Percentiles rank a stretch among this genome's conserved stretches.
Conservation (phyloP, 306 rosid species). For the Betula pendula region DNA sequence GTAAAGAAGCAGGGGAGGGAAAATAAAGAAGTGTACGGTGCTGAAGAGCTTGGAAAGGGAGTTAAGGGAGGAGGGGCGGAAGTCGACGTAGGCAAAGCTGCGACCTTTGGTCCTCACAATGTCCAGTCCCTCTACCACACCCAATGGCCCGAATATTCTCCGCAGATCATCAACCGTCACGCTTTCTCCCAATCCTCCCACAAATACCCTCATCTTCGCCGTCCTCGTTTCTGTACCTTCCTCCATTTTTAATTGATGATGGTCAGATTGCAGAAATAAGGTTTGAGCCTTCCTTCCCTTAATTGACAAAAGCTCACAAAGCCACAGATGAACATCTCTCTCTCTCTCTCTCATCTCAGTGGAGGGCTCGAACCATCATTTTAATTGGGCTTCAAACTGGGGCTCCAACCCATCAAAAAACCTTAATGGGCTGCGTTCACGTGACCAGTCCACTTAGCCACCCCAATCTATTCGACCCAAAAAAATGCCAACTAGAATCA, state of each 20-base stretch:
- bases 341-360: no score
- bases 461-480: no score
- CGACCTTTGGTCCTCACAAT: slow-evolving; percentile 79
- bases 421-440: no score
- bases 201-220: slow-evolving; percentile 47
- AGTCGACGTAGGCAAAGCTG: slow-evolving; percentile 74
- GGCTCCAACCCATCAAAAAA: no score
- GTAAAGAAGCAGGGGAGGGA: neutral
- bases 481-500: no score
- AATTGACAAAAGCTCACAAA: no score
- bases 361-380: no score
- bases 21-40: slow-evolving; percentile 17
- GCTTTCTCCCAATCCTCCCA: slow-evolving; percentile 69
- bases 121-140: slow-evolving; percentile 51
- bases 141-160: slow-evolving; percentile 47
- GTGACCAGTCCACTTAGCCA: no score
- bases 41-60: slow-evolving; percentile 77
- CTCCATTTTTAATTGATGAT: neutral
- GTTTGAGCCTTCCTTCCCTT: no score
- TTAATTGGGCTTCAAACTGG: no score
- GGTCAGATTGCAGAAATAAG: neutral
- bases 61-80: slow-evolving; percentile 52
- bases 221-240: neutral
- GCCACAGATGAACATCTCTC: no score
- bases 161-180: slow-evolving; percentile 57